A percentile compares a stretch with the other conserved stretches of the same genome.
Evolutionary conservation across 1,139 yeast species (phyloP).

Genomic region (Saccharomyces pastorianus): DNA sequence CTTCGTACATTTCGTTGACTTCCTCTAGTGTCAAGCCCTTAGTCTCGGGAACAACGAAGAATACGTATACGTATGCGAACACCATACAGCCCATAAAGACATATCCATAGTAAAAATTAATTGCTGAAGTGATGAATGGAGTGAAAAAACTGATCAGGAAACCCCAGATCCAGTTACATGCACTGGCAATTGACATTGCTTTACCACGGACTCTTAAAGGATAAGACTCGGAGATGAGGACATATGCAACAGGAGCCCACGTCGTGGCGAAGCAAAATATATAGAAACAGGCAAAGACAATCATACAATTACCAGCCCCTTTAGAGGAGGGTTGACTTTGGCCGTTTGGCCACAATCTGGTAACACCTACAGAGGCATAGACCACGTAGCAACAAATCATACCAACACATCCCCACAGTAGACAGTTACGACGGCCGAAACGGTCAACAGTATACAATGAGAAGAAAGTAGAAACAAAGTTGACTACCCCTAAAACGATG

Average conservation of each 20-base stretch:
- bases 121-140: constrained; percentile 50
- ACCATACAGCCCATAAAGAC: constrained; percentile 63
- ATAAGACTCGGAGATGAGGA: constrained; percentile 63
- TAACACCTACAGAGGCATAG: constrained; percentile 61
- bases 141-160: constrained; percentile 69
- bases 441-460: constrained; percentile 59
- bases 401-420: constrained; percentile 53
- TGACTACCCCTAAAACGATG: constrained; percentile 67
- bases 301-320: constrained; percentile 66
- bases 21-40: constrained; percentile 63
- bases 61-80: constrained; percentile 53
- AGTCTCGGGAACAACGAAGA: constrained; percentile 60
- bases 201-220: constrained; percentile 71
- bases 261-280: constrained; percentile 74
- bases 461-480: constrained; percentile 62
- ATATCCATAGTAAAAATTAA: constrained; percentile 46
- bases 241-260: constrained; percentile 78
- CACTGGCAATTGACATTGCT: constrained; percentile 66
- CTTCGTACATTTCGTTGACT: constrained; percentile 51
- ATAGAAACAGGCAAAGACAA: constrained; percentile 67
- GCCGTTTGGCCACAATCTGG: constrained; percentile 49
- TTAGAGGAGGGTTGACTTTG: constrained; percentile 41
- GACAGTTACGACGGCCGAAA: constrained; percentile 59
- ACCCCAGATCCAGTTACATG: constrained; percentile 70
- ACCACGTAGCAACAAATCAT: constrained; percentile 58